Evolutionary conservation across 768 basidiomycete species (phyloP).

Genomic region (Wakefieldia striispora): DNA sequence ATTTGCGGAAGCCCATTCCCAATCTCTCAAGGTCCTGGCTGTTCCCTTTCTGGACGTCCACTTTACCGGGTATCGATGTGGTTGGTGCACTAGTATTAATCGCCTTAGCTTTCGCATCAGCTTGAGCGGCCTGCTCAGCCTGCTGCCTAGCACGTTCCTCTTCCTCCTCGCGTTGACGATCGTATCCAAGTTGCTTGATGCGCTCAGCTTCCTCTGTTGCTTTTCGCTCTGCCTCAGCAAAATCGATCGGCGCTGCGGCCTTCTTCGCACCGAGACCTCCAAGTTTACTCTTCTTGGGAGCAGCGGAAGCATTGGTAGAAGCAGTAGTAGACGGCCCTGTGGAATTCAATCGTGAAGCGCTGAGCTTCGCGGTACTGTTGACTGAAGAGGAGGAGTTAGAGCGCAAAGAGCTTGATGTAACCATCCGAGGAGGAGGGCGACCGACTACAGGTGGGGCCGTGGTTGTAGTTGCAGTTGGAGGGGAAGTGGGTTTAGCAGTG

Average conservation of each 20-base stretch:
- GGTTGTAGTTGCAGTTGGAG: constrained; percentile 49
- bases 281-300: constrained; percentile 63
- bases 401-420: constrained; percentile 62
- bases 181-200: constrained; percentile 89
- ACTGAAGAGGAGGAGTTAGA: constrained; percentile 38
- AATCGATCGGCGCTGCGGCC: constrained; percentile 78
- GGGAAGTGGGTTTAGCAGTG: constrained; percentile 50
- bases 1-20: constrained; percentile 70
- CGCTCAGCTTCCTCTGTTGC: constrained; percentile 92
- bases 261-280: constrained; percentile 87
- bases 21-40: constrained; percentile 53
- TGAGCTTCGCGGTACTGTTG: constrained; percentile 37
- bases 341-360: constrained; percentile 42
- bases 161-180: constrained; percentile 78
- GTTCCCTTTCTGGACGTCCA: constrained; percentile 38
- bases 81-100: constrained; percentile 24
- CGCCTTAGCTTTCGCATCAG: constrained; percentile 30
- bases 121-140: constrained; percentile 44
- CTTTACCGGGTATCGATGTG: constrained; percentile 26
- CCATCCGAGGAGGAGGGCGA: constrained; percentile 54
- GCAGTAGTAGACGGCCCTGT: constrained; percentile 34
- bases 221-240: constrained; percentile 90
- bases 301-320: constrained; percentile 30
- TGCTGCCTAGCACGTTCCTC: constrained; percentile 72
- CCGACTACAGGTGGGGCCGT: constrained; percentile 60